Evolutionary conservation across 257 asterid genomes (phyloP).

Genomic region (Salvia rosmarinus): DNA sequence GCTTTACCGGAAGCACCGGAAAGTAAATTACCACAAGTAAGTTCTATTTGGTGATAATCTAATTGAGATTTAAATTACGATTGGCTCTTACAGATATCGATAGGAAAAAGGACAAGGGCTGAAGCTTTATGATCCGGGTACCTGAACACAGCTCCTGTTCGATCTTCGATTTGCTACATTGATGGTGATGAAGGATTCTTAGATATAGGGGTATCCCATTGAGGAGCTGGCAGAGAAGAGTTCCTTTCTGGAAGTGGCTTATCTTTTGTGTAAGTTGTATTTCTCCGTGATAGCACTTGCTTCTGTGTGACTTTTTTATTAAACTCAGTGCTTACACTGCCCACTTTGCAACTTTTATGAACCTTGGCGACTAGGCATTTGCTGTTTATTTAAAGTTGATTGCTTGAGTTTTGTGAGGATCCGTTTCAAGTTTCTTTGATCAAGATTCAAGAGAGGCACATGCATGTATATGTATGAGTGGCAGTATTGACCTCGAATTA

Average conservation of each 20-base stretch:
- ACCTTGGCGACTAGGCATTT: background rate
- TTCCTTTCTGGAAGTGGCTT: constrained; percentile 89
- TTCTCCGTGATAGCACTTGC: constrained; percentile 13
- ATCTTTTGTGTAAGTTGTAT: constrained; percentile 78
- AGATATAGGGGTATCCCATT: constrained; percentile 96
- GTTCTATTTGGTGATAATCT: constrained; percentile 5
- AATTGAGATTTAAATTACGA: constrained; percentile 32
- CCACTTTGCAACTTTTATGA: background rate
- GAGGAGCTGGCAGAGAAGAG: constrained; percentile 96
- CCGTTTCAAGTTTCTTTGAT: background rate
- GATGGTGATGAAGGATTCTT: constrained; percentile 96
- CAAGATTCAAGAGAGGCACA: background rate
- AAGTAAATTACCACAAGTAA: background rate
- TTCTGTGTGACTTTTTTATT: constrained; percentile 10
- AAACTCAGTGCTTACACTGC: background rate
- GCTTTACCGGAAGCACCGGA: background rate
- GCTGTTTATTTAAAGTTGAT: background rate
- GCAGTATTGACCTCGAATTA: background rate
- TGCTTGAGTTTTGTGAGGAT: background rate
- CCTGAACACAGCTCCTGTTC: constrained; percentile 95
- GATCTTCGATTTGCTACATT: constrained; percentile 86
- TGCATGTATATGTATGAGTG: background rate
- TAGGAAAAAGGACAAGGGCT: constrained; percentile 83
- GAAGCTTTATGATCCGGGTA: constrained; percentile 96
- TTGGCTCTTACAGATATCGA: constrained; percentile 60